phyloP scores from a whole-genome alignment of 768 basidiomycete species.

The Kwoniella heveanensis region DNA sequence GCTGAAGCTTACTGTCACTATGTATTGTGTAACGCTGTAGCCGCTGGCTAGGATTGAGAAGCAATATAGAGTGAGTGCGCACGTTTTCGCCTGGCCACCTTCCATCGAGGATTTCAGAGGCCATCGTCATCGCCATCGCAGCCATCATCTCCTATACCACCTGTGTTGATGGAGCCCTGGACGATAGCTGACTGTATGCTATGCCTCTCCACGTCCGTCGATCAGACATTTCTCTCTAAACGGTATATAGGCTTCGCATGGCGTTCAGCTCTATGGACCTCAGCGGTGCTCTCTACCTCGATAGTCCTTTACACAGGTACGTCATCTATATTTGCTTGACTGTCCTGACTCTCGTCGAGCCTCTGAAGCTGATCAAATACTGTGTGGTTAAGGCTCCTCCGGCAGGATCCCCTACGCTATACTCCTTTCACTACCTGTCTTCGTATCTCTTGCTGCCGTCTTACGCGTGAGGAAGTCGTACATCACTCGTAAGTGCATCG shows the following conservation, averaged over 20 bases:
- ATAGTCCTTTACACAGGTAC: constrained; percentile 21
- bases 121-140: not conserved
- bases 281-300: constrained; percentile 9
- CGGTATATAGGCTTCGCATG: constrained; percentile 27
- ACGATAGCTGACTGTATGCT: no score
- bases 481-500: constrained; percentile 30
- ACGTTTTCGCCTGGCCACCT: not conserved
- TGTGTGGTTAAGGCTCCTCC: constrained; percentile 3
- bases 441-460: constrained; percentile 25
- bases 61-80: constrained; percentile 34
- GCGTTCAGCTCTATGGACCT: constrained; percentile 26
- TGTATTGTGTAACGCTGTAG: not conserved
- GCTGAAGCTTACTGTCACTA: not conserved
- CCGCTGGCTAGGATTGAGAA: constrained; percentile 30
- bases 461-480: constrained; percentile 28
- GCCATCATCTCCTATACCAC: not conserved
- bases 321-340: constrained; percentile 1
- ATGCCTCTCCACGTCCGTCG: no score
- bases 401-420: constrained; percentile 20
- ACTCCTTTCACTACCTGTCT: constrained; percentile 12
- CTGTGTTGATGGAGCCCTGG: no score
- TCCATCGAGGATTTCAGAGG: no score
- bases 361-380: constrained; percentile 4
- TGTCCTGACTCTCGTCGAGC: not conserved
- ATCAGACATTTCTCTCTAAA: constrained; percentile 30